These are phyloP conservation scores for Rhizophora apiculata DNA, from an alignment of 345 rosid genomes.

Conservation along the genomic window DNA sequence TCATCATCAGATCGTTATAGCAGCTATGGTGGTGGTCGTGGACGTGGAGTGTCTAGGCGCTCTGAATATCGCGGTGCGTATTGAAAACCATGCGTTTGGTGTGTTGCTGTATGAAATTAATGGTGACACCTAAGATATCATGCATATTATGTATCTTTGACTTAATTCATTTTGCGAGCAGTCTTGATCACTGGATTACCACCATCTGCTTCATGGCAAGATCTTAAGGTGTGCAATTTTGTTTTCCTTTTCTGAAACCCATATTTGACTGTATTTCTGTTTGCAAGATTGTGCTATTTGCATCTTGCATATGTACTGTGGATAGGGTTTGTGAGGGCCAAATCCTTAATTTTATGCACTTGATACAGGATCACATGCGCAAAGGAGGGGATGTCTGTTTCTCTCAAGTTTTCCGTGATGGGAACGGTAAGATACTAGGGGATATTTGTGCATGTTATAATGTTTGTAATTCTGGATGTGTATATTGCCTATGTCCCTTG, in stretches of 20 bases:
- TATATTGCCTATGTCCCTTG: too few species aligned
- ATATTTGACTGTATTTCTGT: too few species aligned
- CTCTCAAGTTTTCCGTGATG: slow-evolving; percentile 36
- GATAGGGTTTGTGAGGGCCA: background rate
- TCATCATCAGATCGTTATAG: slow-evolving; percentile 80
- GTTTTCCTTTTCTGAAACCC: background rate
- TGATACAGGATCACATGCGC: slow-evolving; percentile 35
- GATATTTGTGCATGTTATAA: too few species aligned
- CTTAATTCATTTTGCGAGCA: slow-evolving; percentile 21
- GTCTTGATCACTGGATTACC: slow-evolving; percentile 91
- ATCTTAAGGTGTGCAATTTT: slow-evolving; percentile 63
- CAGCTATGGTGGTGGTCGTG: slow-evolving; percentile 44
- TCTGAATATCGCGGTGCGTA: slow-evolving; percentile 83
- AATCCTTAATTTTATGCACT: background rate
- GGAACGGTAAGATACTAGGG: slow-evolving; percentile 20
- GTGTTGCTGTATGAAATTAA: background rate
- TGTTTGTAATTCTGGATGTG: too few species aligned
- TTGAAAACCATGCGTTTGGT: background rate
- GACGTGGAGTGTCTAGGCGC: slow-evolving; percentile 70
- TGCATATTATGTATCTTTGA: background rate
- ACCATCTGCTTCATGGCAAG: slow-evolving; percentile 98
- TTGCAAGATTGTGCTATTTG: too few species aligned
- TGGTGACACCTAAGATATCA: background rate
- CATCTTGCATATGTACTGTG: too few species aligned
- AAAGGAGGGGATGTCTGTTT: slow-evolving; percentile 38